Conservation (phyloP, 345 rosid species). For the Melastoma malabathricum region DNA sequence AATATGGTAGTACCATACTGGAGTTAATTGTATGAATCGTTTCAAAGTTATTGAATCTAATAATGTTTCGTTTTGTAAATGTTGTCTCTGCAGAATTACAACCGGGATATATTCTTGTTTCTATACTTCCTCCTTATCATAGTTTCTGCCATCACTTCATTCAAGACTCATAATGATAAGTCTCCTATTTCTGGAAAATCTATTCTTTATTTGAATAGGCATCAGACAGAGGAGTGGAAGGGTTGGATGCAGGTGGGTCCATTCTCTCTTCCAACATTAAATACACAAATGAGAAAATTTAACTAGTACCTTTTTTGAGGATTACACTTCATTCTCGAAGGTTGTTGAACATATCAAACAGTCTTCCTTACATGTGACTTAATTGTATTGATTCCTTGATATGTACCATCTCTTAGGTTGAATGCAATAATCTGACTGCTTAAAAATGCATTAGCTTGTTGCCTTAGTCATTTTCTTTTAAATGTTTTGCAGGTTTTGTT, state of each 20-base stretch:
- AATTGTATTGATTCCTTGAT: too few species aligned
- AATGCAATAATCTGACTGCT: background rate
- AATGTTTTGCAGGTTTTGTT: constrained; percentile 63
- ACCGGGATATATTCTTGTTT: constrained; percentile 83
- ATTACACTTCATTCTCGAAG: too few species aligned
- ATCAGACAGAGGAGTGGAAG: constrained; percentile 99
- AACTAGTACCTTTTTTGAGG: too few species aligned
- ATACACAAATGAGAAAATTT: too few species aligned
- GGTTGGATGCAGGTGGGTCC: constrained; percentile 99
- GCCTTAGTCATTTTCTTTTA: constrained; percentile 1
- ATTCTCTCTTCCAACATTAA: constrained; percentile 4
- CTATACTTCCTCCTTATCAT: constrained; percentile 92
- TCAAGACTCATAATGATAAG: constrained; percentile 74
- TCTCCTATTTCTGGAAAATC: constrained; percentile 82
- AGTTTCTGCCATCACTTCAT: constrained; percentile 85
- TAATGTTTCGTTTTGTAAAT: too few species aligned
- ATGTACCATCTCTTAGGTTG: too few species aligned
- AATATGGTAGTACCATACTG: too few species aligned
- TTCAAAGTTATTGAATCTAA: too few species aligned
- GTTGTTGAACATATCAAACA: too few species aligned
- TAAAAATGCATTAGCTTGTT: background rate
- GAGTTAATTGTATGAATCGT: too few species aligned
- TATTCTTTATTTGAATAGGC: constrained; percentile 87
- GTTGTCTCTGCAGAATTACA: constrained; percentile 54
- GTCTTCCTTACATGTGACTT: too few species aligned